Evolutionary conservation across 257 asterid species (phyloP).

Genomic region (Galeopsis tetrahit): DNA sequence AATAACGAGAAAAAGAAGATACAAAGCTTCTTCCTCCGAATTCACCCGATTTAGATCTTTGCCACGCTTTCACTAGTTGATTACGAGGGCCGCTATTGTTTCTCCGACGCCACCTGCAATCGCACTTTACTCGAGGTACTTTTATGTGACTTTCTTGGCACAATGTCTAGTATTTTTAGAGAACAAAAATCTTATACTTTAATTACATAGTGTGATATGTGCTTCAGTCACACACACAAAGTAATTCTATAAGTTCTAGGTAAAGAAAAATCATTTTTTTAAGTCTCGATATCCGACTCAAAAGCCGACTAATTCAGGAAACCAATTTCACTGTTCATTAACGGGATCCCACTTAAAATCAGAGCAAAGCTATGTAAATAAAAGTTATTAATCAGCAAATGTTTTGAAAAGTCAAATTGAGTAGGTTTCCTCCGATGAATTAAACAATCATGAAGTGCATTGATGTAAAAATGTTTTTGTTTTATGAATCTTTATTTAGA

Average conservation of each 20-base stretch:
- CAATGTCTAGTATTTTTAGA: neutral
- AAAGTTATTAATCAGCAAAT: neutral
- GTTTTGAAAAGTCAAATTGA: neutral
- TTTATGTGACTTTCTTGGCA: neutral
- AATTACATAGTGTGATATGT: neutral
- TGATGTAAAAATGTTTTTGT: no score
- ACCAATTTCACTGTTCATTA: no score
- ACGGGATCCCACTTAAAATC: no score
- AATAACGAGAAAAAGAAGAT: no score
- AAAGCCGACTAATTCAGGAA: no score
- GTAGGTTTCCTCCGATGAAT: neutral
- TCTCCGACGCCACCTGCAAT: neutral
- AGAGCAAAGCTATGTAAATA: no score
- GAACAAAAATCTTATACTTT: neutral
- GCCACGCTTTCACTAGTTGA: neutral
- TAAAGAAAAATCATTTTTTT: neutral
- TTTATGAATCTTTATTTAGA: no score
- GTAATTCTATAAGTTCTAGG: neutral
- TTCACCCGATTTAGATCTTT: no score
- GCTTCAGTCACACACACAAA: neutral
- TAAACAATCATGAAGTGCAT: no score
- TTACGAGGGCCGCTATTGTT: neutral
- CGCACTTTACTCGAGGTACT: neutral
- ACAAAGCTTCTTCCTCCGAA: neutral
- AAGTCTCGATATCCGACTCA: no score